Evolutionary conservation across 139 green algal species (phyloP).

Genomic region (Raphidocelis subcapitata): DNA sequence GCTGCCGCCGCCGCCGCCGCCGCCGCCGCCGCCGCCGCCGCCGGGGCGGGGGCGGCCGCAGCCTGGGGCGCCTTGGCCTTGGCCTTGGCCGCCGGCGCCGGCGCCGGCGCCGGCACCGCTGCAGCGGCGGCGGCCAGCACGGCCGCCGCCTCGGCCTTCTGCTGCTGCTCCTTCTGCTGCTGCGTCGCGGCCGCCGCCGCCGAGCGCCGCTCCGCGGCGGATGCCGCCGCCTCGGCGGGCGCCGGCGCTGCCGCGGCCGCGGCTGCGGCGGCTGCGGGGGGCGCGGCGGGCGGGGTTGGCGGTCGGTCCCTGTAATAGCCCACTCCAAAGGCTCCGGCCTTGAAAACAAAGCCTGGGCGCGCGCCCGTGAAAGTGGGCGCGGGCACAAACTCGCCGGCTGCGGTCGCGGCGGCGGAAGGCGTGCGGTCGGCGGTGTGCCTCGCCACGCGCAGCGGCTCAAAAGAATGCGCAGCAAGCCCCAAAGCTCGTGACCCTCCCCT

Average conservation of each 20-base stretch:
- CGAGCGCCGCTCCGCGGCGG: no score
- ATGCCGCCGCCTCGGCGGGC: not conserved
- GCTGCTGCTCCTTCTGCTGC: not conserved
- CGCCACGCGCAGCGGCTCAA: not conserved
- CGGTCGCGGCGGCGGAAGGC: not conserved
- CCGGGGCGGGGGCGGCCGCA: not conserved
- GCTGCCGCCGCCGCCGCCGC: constrained; percentile 8
- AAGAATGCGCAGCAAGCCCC: not conserved
- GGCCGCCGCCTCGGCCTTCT: constrained; percentile 12
- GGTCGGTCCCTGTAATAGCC: constrained; percentile 29
- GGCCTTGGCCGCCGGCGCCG: not conserved
- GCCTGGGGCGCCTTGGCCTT: not conserved
- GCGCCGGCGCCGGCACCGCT: not conserved
- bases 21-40: constrained; percentile 1
- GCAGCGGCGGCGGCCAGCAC: not conserved
- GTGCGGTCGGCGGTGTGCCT: not conserved
- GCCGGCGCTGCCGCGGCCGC: no score
- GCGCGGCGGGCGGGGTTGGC: not conserved
- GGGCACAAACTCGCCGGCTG: constrained; percentile 21
- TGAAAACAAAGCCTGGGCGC: constrained; percentile 13
- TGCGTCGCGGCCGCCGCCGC: no score
- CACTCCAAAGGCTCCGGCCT: constrained; percentile 2
- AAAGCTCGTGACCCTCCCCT: not conserved
- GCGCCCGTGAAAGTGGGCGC: not conserved
- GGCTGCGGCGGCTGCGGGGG: no score